phyloP scores from a whole-genome alignment of 495 filamentous ascomycete species.

The Tetracladium marchalianum region DNA sequence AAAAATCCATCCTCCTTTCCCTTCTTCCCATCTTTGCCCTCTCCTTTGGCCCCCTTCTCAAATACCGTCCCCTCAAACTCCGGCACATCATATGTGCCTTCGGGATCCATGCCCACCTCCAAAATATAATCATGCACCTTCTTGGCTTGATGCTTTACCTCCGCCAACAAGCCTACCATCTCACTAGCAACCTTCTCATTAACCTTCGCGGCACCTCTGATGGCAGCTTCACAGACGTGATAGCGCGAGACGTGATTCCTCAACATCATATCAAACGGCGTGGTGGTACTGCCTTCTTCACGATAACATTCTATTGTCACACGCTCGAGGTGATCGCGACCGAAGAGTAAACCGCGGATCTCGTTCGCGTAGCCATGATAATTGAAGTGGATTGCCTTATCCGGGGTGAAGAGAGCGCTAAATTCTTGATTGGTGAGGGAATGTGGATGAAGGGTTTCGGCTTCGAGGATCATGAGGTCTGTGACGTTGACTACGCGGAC shows the following conservation, averaged over 20 bases:
- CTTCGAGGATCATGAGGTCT: slow-evolving; percentile 57
- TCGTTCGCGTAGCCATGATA: slow-evolving; percentile 62
- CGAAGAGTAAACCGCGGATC: slow-evolving; percentile 54
- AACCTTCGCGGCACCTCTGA: slow-evolving; percentile 35
- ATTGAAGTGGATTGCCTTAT: slow-evolving; percentile 55
- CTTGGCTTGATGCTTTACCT: slow-evolving; percentile 39
- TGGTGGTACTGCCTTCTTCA: slow-evolving; percentile 65
- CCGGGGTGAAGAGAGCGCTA: slow-evolving; percentile 48
- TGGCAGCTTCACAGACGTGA: slow-evolving; percentile 49
- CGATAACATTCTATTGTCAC: slow-evolving; percentile 53
- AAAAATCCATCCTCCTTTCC: slow-evolving; percentile 15
- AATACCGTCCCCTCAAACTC: slow-evolving; percentile 25
- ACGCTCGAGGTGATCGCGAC: slow-evolving; percentile 37
- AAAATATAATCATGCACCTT: slow-evolving; percentile 48
- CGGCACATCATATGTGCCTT: slow-evolving; percentile 44
- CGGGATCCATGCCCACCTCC: slow-evolving; percentile 45
- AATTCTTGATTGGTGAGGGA: slow-evolving; percentile 44
- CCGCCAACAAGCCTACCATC: slow-evolving; percentile 35
- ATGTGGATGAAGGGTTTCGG: slow-evolving; percentile 53
- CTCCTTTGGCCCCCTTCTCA: slow-evolving; percentile 4
- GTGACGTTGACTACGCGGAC: slow-evolving; percentile 67
- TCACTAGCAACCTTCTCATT: slow-evolving; percentile 41
- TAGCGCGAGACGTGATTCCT: slow-evolving; percentile 53
- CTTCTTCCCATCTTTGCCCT: neutral
- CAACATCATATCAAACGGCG: slow-evolving; percentile 69